Base-by-base conservation (phyloP, 305 asterid species). In the Fraxinus paxiana region DNA sequence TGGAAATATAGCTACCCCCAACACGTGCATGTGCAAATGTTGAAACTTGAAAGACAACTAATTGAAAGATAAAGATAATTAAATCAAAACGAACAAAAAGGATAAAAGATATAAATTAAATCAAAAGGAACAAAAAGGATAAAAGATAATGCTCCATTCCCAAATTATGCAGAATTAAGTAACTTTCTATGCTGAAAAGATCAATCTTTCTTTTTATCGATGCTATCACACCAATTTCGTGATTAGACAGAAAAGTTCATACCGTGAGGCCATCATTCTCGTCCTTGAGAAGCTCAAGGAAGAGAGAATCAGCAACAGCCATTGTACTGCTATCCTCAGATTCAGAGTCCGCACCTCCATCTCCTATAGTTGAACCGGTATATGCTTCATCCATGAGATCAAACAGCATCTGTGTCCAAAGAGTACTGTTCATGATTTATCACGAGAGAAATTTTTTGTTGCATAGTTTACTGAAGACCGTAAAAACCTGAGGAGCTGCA, bases 331-430 rank as follows among this genome's bases (percentile, higher is more conserved):
- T 91, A 82, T 93, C 98, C 86, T 93, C 98, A 77, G 97, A 93
- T 88, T 92, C 98, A 80, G 97, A 93, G 86, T 95, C 98, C 46
- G 87, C 97, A 83, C 97, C 98, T 76, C 93, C 98, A 82, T 92
- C 98, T 81, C 96, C 98, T 70, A 91, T 91, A 76, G 97, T 93
- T 83, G 98, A 90, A 73, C 98, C 98, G 56, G 98, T 95, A 87
- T 92, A 95, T 73, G 98, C 98, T 89, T 93, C 97, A 88, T 95
- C 98, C 98, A 95, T 95, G 80, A 95, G 93, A 26, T 94, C 97
- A 30, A 95, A 92, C 85, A 95, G 90, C 98, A 93, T 95, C 97
- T 94, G 86, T 72, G 80, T 77, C 80, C 82, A 87, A 78, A 72
- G 63, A 76, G 76, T 78, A 78, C 74, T 71, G 59, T 78, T 28